These are phyloP conservation scores for Dendrostoma leiphaemia DNA, from an alignment of 2,329 filamentous ascomycete genomes.

Conservation along the genomic window DNA sequence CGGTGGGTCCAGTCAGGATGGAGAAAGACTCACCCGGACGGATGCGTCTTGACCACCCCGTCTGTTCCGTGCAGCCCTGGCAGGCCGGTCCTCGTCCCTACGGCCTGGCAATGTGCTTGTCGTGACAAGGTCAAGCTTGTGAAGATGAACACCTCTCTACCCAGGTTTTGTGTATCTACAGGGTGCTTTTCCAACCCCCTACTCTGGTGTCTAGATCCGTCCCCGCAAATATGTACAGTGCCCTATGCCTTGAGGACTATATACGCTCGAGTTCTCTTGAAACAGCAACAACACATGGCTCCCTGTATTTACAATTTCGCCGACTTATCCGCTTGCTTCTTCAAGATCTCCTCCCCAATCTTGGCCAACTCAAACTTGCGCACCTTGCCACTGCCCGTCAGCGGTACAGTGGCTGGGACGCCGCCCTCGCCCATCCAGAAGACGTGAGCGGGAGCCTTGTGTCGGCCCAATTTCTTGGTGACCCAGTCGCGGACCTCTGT, in stretches of 20 bases:
- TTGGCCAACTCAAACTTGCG: slow-evolving; percentile 64
- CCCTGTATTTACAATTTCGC: slow-evolving; percentile 40
- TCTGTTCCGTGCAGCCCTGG: background rate
- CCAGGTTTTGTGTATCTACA: no score
- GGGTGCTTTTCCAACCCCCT: no score
- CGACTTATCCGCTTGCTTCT: slow-evolving; percentile 41
- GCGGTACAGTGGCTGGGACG: slow-evolving; percentile 53
- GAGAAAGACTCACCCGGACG: background rate
- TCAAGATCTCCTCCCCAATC: slow-evolving; percentile 53
- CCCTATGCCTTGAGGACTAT: no score
- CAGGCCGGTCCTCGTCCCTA: no score
- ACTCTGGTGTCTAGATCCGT: background rate
- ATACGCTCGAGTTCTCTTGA: background rate
- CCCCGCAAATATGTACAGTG: background rate
- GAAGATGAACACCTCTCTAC: no score
- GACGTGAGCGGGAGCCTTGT: slow-evolving; percentile 70
- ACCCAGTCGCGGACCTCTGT: slow-evolving; percentile 63
- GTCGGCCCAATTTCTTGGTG: slow-evolving; percentile 57
- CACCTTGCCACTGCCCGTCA: slow-evolving; percentile 72
- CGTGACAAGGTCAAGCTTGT: no score
- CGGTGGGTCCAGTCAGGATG: background rate
- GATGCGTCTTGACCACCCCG: background rate
- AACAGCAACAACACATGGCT: background rate
- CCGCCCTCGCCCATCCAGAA: slow-evolving; percentile 70
- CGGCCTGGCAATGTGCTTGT: no score